Evolutionary conservation across 2,329 filamentous ascomycete genomes (phyloP), one percentile per base, ranked within the genome.

Genomic region (Talaromyces atroroseus): DNA sequence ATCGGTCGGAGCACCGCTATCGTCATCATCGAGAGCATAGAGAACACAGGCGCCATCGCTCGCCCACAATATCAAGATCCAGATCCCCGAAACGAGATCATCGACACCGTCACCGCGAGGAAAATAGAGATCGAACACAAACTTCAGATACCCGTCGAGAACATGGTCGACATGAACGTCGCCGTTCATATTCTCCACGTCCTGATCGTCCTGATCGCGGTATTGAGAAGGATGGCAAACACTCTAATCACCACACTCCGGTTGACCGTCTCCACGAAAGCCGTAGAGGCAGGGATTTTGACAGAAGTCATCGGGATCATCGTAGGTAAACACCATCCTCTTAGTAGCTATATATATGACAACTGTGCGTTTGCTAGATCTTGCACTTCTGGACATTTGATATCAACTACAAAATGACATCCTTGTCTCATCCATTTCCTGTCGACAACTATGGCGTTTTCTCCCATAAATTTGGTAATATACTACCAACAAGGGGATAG

Each of bases 61-160:
- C 57, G 49, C 18, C 56, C 38, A 23, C 58, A 38, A 58, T 45
- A 49, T 54, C 51, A 55, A 59, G 68, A 63, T 50, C 63, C 58
- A 65, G 63, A 32, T 65, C 65, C 2, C 56, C 49, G 45, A 68
- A 68, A 49, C 64, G 66, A 4, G 56, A 49, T 23, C 68, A 69
- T 10, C 63, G 65, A 45, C 70, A 66, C 51, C 63, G 64, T 26
- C 65, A 69, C 18, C 65, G 62, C 21, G 62, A 62, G 44, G 60
- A 59, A 40, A 60, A 63, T 34, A 61, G 68, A 38, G 64, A 64
- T 5, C 59, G 60, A n/a, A 49, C 46, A 26, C 40, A 7, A 16
- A 18, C 42, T 20, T 32, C 49, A 18, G 51, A 50, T 23, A n/a
- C 50, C 20, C 50, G 5, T 32, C 51, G 56, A 3, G 38, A 58